Evolutionary conservation across 2,329 filamentous ascomycete genomes (phyloP).

Genomic region (Sporothrix pseudoabietina): DNA sequence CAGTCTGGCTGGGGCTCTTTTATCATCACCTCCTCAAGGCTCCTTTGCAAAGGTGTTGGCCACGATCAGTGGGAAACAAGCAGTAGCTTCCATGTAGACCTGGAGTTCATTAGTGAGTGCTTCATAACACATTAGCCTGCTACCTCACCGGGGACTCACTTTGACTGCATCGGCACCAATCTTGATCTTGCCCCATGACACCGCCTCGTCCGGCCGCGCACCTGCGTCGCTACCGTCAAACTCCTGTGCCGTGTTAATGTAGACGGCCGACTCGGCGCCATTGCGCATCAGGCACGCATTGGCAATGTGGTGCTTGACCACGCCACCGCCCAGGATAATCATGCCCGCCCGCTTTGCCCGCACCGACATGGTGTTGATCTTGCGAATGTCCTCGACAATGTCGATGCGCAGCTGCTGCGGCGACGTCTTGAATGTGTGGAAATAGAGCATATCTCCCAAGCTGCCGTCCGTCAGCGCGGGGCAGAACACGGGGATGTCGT

Average conservation of each 20-base stretch:
- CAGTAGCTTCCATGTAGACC: conserved; percentile 67
- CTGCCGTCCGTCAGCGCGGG: conserved; percentile 94
- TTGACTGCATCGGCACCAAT: conserved; percentile 85
- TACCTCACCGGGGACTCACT: conserved; percentile 49
- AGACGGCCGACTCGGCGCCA: conserved; percentile 93
- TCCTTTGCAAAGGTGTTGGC: conserved; percentile 68
- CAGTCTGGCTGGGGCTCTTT: neutral
- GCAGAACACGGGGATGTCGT: conserved; percentile 95
- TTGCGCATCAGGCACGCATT: conserved; percentile 98
- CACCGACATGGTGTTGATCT: conserved; percentile 89
- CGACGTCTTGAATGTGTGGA: conserved; percentile 91
- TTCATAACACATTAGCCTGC: accelerated
- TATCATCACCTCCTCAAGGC: neutral
- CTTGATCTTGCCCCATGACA: conserved; percentile 99
- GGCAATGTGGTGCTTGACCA: conserved; percentile 98
- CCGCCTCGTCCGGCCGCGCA: conserved; percentile 90
- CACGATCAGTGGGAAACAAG: conserved; percentile 67
- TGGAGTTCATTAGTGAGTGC: conserved; percentile 37
- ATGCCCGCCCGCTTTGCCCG: conserved; percentile 86
- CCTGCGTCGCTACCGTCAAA: conserved; percentile 98
- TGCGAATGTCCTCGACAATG: conserved; percentile 89
- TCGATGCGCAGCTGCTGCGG: conserved; percentile 82
- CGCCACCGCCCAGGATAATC: conserved; percentile 89
- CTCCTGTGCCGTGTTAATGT: conserved; percentile 96
- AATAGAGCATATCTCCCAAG: conserved; percentile 97